Conservation (phyloP, 1,139 yeast species). For the Arxiozyma bovina region DNA sequence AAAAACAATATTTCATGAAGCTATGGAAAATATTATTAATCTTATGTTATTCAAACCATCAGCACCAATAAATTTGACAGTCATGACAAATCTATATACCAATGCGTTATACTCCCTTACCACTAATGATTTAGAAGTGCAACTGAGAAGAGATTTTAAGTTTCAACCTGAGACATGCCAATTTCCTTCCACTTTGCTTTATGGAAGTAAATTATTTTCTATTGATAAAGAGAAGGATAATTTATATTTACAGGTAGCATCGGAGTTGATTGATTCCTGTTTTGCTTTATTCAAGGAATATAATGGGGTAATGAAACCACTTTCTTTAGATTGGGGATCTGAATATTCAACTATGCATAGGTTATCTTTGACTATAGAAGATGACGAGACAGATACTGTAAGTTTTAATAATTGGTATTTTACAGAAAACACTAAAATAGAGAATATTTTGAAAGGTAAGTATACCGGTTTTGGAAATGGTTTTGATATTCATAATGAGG, state of each 20-base stretch:
- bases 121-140: constrained; percentile 20
- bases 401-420: constrained; percentile 7
- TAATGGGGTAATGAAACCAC: constrained; percentile 30
- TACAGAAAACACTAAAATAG: constrained; percentile 21
- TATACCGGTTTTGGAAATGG: constrained; percentile 10
- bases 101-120: constrained; percentile 17
- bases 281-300: constrained; percentile 38
- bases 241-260: constrained; percentile 50
- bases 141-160: constrained; percentile 25
- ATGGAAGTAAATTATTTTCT: constrained; percentile 51
- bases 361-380: not conserved
- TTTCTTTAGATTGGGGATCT: constrained; percentile 28
- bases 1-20: constrained; percentile 31
- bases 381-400: not conserved
- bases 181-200: constrained; percentile 63
- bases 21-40: constrained; percentile 35
- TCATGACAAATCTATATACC: constrained; percentile 6
- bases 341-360: not conserved
- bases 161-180: constrained; percentile 60
- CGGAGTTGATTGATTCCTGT: constrained; percentile 59
- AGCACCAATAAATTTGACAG: constrained; percentile 21
- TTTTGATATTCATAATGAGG: not conserved
- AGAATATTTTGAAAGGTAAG: constrained; percentile 15
- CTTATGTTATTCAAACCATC: constrained; percentile 39
- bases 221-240: constrained; percentile 14